Evolutionary conservation across 306 rosid species (phyloP).

Genomic region (Begonia fuchsioides): DNA sequence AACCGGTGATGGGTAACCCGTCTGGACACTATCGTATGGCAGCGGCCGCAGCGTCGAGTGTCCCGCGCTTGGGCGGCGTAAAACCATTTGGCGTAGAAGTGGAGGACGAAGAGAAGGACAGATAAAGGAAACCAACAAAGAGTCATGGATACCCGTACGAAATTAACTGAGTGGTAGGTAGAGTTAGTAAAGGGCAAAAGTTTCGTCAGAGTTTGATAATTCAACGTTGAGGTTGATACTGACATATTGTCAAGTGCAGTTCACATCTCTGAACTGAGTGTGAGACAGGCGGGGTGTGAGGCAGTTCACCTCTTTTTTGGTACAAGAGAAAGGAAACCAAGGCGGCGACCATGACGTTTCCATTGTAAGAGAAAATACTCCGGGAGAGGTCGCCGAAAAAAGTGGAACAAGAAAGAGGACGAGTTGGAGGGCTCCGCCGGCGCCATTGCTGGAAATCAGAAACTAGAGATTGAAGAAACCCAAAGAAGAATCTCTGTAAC

Average conservation of each 20-base stretch:
- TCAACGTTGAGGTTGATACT: too few species aligned
- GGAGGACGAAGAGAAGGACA: slow-evolving; percentile 85
- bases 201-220: too few species aligned
- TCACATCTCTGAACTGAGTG: too few species aligned
- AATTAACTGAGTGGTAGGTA: too few species aligned
- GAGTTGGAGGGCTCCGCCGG: too few species aligned
- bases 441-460: too few species aligned
- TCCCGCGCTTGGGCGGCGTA: slow-evolving; percentile 34
- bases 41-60: slow-evolving; percentile 29
- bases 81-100: slow-evolving; percentile 82
- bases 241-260: too few species aligned
- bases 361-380: slow-evolving; percentile 55
- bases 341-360: slow-evolving; percentile 77
- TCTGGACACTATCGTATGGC: slow-evolving; percentile 38
- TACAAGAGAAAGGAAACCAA: slow-evolving; percentile 57
- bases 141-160: too few species aligned
- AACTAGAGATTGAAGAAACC: neutral
- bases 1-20: slow-evolving; percentile 43
- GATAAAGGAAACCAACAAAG: slow-evolving; percentile 56
- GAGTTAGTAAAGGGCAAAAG: too few species aligned
- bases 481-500: slow-evolving; percentile 16
- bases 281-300: too few species aligned
- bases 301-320: too few species aligned
- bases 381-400: slow-evolving; percentile 26
- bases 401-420: slow-evolving; percentile 4